phyloP scores from a whole-genome alignment of 1,284 basidiomycete species.

The Cryptococcus amylolentus region DNA sequence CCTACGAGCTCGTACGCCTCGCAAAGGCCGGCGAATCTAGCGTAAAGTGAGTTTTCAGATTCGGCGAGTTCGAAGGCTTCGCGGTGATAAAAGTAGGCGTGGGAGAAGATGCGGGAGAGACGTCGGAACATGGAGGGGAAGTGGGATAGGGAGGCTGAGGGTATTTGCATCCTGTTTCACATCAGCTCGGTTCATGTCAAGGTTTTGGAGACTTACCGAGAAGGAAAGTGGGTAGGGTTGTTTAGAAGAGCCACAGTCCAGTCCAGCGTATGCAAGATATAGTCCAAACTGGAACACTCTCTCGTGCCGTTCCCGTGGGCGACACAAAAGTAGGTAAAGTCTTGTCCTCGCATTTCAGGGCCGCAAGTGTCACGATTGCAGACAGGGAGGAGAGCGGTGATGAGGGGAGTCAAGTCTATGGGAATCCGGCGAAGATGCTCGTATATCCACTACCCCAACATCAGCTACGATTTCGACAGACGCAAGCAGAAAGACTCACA shows the following conservation, averaged over 20 bases:
- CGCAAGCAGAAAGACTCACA: constrained; percentile 35
- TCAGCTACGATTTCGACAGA: neutral
- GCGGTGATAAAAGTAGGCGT: constrained; percentile 90
- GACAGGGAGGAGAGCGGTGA: constrained; percentile 77
- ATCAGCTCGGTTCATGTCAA: neutral
- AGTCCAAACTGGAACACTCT: constrained; percentile 97
- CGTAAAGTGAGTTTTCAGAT: constrained; percentile 84
- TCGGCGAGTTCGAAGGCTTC: constrained; percentile 60
- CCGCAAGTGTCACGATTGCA: constrained; percentile 74
- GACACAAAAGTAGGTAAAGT: constrained; percentile 95
- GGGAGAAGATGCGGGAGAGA: constrained; percentile 89
- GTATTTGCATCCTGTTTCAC: constrained; percentile 65
- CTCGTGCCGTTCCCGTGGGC: constrained; percentile 59
- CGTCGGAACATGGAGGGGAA: constrained; percentile 67
- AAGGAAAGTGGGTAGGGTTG: constrained; percentile 84
- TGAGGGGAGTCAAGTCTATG: constrained; percentile 84
- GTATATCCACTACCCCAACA: constrained; percentile 71
- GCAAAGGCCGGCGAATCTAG: constrained; percentile 80
- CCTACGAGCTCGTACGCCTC: constrained; percentile 75
- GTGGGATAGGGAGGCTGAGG: constrained; percentile 73
- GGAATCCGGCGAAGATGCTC: constrained; percentile 92
- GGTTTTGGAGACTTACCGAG: constrained; percentile 56
- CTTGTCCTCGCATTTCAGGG: constrained; percentile 93
- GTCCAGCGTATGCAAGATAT: constrained; percentile 92
- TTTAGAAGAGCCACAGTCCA: constrained; percentile 90